These are phyloP conservation scores for Thinopyrum elongatum DNA, from an alignment of 176 grass and related monocot species.

Conservation along the genomic window DNA sequence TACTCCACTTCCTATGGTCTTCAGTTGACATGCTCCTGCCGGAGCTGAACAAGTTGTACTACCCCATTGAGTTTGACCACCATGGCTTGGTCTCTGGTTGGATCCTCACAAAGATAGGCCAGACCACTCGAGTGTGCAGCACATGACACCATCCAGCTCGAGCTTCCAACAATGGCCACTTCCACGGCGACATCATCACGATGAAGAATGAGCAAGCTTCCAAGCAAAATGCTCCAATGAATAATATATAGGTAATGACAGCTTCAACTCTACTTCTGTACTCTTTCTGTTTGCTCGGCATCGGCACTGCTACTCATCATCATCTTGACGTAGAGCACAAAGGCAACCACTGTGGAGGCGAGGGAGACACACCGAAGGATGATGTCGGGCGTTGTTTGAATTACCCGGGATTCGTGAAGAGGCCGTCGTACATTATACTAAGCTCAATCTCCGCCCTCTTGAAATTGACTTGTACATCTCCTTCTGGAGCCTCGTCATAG, in stretches of 20 bases:
- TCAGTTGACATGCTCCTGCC: background rate
- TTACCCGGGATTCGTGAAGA: background rate
- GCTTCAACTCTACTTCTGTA: background rate
- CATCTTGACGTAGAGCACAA: background rate
- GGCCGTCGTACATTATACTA: background rate
- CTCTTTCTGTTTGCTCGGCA: background rate
- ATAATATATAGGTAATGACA: background rate
- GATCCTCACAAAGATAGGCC: too few relatives aligned
- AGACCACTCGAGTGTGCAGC: background rate
- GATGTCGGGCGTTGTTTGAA: background rate
- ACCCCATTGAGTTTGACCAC: slow-evolving; percentile 16
- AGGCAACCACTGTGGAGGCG: background rate
- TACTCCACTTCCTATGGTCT: too few relatives aligned
- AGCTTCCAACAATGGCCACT: background rate
- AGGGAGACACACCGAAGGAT: background rate
- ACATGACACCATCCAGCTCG: background rate
- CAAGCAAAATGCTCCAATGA: background rate
- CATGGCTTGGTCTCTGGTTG: background rate
- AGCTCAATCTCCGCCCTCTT: background rate
- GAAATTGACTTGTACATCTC: background rate
- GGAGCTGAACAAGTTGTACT: background rate
- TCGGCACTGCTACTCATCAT: background rate
- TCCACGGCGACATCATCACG: background rate
- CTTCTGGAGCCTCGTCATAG: too few relatives aligned
- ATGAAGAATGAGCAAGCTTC: background rate